A percentile compares a stretch with the other conserved stretches of the same genome.
phyloP scores from a whole-genome alignment of 805 yeast genomes.

The Starmerella bombi region DNA sequence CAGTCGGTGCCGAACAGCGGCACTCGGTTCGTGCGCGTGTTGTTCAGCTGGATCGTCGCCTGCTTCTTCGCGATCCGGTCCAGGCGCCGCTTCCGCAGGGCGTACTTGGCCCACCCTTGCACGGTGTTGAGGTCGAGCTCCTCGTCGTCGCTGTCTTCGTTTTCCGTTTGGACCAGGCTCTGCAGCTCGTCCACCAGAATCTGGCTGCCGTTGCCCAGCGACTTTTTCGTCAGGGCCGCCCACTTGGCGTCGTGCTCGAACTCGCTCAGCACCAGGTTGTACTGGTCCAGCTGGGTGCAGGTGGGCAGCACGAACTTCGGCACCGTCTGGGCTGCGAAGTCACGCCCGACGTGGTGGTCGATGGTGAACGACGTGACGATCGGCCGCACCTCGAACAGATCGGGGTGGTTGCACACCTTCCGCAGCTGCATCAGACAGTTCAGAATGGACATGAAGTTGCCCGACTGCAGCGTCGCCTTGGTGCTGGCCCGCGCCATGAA shows the following conservation, averaged over 20 bases:
- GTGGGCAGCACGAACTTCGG: conserved; percentile 8
- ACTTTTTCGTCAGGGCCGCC: conserved; percentile 4
- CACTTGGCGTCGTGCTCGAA: conserved; percentile 29
- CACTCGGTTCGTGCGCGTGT: conserved; percentile 46
- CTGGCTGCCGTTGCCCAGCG: conserved; percentile 3
- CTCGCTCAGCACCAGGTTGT: conserved; percentile 47
- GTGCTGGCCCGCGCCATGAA: conserved; percentile 96
- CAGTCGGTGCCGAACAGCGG: conserved; percentile 60
- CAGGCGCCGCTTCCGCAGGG: conserved; percentile 40
- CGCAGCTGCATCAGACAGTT: conserved; percentile 96
- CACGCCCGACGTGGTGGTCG: conserved; percentile 45
- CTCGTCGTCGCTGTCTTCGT: conserved; percentile 14
- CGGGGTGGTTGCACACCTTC: conserved; percentile 94
- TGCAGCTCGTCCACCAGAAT: background rate
- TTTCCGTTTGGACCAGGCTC: conserved; percentile 2
- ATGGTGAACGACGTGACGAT: conserved; percentile 80
- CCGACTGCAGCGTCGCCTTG: conserved; percentile 81
- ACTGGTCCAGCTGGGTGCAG: conserved; percentile 29
- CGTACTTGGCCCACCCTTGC: conserved; percentile 45
- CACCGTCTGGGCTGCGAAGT: conserved; percentile 26
- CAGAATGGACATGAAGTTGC: conserved; percentile 86
- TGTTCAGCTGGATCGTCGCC: conserved; percentile 51
- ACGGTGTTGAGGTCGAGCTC: conserved; percentile 24
- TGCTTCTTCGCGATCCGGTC: conserved; percentile 40
- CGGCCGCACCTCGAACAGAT: conserved; percentile 89